Evolutionary conservation across 1,284 basidiomycete species (phyloP), one percentile per base, ranked within the genome.

Genomic region (Marasmius oreades): DNA sequence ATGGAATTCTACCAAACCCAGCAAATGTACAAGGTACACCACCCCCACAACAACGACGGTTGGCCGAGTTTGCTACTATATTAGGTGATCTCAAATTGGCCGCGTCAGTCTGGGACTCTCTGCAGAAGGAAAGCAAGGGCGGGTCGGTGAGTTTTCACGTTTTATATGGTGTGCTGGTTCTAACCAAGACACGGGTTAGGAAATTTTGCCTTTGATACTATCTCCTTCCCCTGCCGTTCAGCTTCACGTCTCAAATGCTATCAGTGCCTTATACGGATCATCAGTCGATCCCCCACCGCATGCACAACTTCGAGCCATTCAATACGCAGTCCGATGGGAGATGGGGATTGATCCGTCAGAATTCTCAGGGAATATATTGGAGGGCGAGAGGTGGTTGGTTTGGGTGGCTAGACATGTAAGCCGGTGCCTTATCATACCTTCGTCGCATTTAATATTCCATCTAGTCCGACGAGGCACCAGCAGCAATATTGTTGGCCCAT

Each of bases 21-120:
- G 53, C 28, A 33, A 16, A 24, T 14, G 37, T 45, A 14, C 24
- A 42, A 26, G 33, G 72, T 11, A 65, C 68, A 55, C 79, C 76
- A 26, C 79, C 83, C 8, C 78, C 84, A n/a, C 89, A 89, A 63
- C 85, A 87, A 59, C 79, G 88, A 52, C 82, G 96, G n/a, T 76
- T 99, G 1, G 96, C 95, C 8, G 97, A 99, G 69, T 95, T 98
- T 71, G 89, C 94, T 1, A 97, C 97, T 50, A 88, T 96, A 63
- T 75, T 98, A 0, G 88, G 93, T 1, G 96, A 99, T 73, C 86
- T 88, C 69, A 93, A 92, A 62, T 79, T 96, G 39, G 96, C 96
- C 0, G 78, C 84, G 1, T 74, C 76, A 14, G 86, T 96, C 22
- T 99, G 95, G 89, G 96, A 98, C 64, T 75, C 86, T 1, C 68